phyloP scores from a whole-genome alignment of 352 stramenopile species.

The Blastocystis hominis region DNA sequence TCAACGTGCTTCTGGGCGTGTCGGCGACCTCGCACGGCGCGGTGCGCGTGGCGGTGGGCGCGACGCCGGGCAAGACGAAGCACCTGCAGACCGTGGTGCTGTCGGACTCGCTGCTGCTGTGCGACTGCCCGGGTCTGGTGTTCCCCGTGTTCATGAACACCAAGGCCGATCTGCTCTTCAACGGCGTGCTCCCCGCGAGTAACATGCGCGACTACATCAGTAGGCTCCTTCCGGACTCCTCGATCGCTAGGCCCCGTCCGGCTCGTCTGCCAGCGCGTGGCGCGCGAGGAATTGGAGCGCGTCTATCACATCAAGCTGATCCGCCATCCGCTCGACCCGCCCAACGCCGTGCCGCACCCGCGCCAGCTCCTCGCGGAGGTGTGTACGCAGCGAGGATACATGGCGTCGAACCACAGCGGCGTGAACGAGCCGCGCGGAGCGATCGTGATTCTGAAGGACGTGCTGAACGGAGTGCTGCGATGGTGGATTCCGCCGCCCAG shows the following conservation, averaged over 20 bases:
- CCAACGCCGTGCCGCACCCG: slow-evolving; percentile 59
- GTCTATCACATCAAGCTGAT: slow-evolving; percentile 88
- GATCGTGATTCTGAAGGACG: slow-evolving; percentile 89
- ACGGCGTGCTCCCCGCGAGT: slow-evolving; percentile 91
- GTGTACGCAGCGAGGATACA: slow-evolving; percentile 76
- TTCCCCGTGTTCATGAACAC: slow-evolving; percentile 97
- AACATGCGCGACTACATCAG: slow-evolving; percentile 87
- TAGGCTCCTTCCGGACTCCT: neutral
- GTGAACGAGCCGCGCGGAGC: slow-evolving; percentile 84
- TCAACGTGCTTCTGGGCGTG: slow-evolving; percentile 93
- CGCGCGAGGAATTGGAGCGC: slow-evolving; percentile 84
- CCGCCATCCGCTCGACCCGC: slow-evolving; percentile 7
- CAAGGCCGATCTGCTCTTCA: slow-evolving; percentile 95
- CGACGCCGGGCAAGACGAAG: slow-evolving; percentile 97
- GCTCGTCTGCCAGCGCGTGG: slow-evolving; percentile 84
- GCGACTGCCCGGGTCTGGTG: slow-evolving; percentile 96
- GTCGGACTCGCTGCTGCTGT: slow-evolving; percentile 90
- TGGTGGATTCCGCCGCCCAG: slow-evolving; percentile 87
- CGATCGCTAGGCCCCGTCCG: slow-evolving; percentile 72
- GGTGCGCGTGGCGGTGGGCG: slow-evolving; percentile 86
- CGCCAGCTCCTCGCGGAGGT: slow-evolving; percentile 67
- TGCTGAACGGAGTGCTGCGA: slow-evolving; percentile 87
- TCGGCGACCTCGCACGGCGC: slow-evolving; percentile 83
- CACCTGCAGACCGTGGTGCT: slow-evolving; percentile 98
- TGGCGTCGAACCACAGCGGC: slow-evolving; percentile 82